phyloP scores from a whole-genome alignment of 148 eudicot genomes.

The Chenopodium berlandieri region DNA sequence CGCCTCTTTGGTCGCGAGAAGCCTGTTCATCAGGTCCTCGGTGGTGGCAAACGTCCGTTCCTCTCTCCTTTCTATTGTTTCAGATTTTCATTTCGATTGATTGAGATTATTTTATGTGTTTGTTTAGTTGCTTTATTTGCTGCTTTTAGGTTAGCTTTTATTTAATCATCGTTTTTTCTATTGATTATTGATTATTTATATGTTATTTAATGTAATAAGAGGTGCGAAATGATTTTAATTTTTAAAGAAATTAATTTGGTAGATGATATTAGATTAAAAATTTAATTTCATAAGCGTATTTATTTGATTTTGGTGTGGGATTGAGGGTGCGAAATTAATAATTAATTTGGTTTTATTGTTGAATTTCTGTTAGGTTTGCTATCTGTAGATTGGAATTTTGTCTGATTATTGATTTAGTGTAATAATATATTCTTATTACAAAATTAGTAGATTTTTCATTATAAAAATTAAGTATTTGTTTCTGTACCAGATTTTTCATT shows the following conservation, averaged over 20 bases:
- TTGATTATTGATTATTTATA: not conserved
- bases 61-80: not conserved
- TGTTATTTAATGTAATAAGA: not conserved
- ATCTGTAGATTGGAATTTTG: too few species aligned
- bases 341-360: too few species aligned
- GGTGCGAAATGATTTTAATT: not conserved
- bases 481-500: too few species aligned
- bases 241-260: not conserved
- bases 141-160: not conserved
- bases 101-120: not conserved
- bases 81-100: not conserved
- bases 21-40: slow-evolving; percentile 67
- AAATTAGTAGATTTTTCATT: too few species aligned
- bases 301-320: too few species aligned
- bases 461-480: too few species aligned
- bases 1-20: slow-evolving; percentile 70
- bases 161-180: not conserved
- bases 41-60: slow-evolving; percentile 71
- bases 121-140: not conserved
- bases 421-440: too few species aligned
- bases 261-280: not conserved
- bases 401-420: too few species aligned
- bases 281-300: too few species aligned
- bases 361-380: too few species aligned
- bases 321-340: too few species aligned